phyloP scores from a whole-genome alignment of 768 basidiomycete species.

The Mycena rebaudengoi region DNA sequence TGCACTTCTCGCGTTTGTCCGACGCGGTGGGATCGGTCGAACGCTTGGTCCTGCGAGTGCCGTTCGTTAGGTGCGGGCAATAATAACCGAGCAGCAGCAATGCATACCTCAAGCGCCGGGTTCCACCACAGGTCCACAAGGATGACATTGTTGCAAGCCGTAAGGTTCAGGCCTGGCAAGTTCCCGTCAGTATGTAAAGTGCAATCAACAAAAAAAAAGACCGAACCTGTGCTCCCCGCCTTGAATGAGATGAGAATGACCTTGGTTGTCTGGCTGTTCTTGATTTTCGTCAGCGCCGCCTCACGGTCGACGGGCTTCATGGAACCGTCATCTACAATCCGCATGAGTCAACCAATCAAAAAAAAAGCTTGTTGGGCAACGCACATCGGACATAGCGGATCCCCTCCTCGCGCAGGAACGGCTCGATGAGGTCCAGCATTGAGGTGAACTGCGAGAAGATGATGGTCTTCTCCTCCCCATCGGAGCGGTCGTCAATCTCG shows the following conservation, averaged over 20 bases:
- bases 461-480: slow-evolving; percentile 87
- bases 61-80: neutral
- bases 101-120: slow-evolving; percentile 84
- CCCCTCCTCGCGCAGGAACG: slow-evolving; percentile 75
- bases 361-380: slow-evolving; percentile 55
- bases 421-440: slow-evolving; percentile 87
- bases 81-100: neutral
- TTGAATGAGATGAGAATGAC: slow-evolving; percentile 97
- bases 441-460: slow-evolving; percentile 94
- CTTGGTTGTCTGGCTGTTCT: slow-evolving; percentile 58
- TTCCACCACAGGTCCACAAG: slow-evolving; percentile 97
- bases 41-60: slow-evolving; percentile 80
- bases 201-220: neutral
- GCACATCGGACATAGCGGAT: slow-evolving; percentile 89
- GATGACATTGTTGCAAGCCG: slow-evolving; percentile 94
- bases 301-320: slow-evolving; percentile 85
- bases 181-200: slow-evolving; percentile 4
- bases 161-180: slow-evolving; percentile 81
- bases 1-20: slow-evolving; percentile 89
- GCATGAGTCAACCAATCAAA: slow-evolving; percentile 7
- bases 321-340: slow-evolving; percentile 80
- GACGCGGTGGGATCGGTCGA: slow-evolving; percentile 89
- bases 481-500: slow-evolving; percentile 66
- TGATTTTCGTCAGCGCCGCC: slow-evolving; percentile 77
- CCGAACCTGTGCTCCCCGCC: slow-evolving; percentile 89